Base-by-base conservation (phyloP, 306 rosid genomes). In the Elaeagnus macrophylla region DNA sequence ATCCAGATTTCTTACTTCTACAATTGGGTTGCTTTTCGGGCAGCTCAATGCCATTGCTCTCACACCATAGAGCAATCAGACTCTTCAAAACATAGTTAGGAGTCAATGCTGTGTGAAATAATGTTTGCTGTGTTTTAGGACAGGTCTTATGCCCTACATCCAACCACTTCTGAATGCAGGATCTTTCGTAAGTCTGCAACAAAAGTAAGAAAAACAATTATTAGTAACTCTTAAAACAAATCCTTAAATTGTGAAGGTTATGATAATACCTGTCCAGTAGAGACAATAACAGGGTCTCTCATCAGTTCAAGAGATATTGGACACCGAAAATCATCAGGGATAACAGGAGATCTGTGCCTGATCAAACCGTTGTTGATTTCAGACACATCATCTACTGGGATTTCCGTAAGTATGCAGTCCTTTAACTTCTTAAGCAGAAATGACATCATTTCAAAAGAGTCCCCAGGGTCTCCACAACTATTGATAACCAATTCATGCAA, bases 61-160 rank as follows among this genome's bases (percentile, higher is more conserved):
- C 99, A 12, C 99, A 93, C 99, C 99, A 93, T 64, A 93, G 64
- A 71, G 84, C 79, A 66, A 93, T 87, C 66, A 93, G 75, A 57
- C 99, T 93, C 81, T 93, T 93, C 78, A 93, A 77, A 72, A 83
- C 96, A 36, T 93, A 93, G 71, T 93, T 93, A 53, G 99, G 99
- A 50, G 99, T 93, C 51, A 93, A 78, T 60, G 99, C 99, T 11
- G 95, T 80, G 64, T 87, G 99, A 64, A 70, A 20, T 48, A 93
- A 75, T 16, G 95, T 79, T 56, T 80, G 99, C 75, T 93, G 99
- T 36, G 99, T 80, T 78, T 87, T 93, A 13, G 99, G 96, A 67
- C 99, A 93, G 53, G 89, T 93, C 72, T 75, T 87, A 66, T 93
- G 89, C 56, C 99, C 99, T 12, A 95, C 94, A 69, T 93, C 95